Base-by-base conservation (phyloP, 257 asterid genomes). In the Nyctanthes arbortristis region DNA sequence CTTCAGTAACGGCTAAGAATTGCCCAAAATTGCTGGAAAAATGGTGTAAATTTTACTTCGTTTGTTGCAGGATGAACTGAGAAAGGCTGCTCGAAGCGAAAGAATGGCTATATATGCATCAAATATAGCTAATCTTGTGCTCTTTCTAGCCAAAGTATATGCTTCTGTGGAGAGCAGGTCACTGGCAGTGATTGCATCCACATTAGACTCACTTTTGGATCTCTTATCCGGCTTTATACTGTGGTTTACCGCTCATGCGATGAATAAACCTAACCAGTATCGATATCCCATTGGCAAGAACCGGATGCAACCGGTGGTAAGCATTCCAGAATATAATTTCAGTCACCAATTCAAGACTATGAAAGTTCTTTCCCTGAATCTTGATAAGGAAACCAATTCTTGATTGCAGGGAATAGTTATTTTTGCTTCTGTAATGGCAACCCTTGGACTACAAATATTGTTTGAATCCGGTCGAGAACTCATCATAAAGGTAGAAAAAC, bases 221-320 rank as follows among this genome's bases (percentile, higher is more conserved):
- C 82, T 78, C 24, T 66, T 78, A 43, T 78, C 79, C 10, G 79
- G 82, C 20, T 62, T 74, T 66, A 78, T 78, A 32, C 68, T 78
- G 30, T 78, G 82, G 82, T 78, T 73, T 45, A 78, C 82, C 39
- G 68, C 79, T 29, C 16, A 73, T 49, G 79, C 82, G 24, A 78
- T 78, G 82, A 65, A 47, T 20, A 78, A 65, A 36, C 79, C 79
- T 5, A 73, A 78, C 66, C 79, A 35, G 43, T 60, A 78, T 32
- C 63, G 13, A 59, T 73, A 78, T 63, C 82, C 82, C 2, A 73
- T 78, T 37, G 82, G 82, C 31, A 78, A 78, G 82, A 65, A 52
- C 29, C 57, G 82, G 36, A 78, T 78, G 82, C 82, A 78, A 63
- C 79, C 79, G 2, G 82, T 78, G 62, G 82, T 78, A 31, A 77